A percentile compares a stretch with the other conserved stretches of the same genome.
Conservation (phyloP, 441 rosid genomes). For the Euphorbia schlechtendalii region DNA sequence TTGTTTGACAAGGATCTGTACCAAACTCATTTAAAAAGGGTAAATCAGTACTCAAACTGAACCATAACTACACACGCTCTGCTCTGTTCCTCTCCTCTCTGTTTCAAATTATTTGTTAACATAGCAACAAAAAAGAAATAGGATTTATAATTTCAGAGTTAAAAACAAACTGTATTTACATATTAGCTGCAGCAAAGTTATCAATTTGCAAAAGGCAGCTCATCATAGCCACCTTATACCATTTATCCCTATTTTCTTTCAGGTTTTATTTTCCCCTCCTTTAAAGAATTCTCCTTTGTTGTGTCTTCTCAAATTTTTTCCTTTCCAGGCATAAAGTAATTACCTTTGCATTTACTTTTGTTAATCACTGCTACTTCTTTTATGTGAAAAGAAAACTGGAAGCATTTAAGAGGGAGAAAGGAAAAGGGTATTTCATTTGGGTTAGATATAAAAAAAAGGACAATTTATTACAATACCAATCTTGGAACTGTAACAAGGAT, state of each 20-base stretch:
- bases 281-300: slow-evolving; percentile 26
- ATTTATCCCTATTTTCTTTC: slow-evolving; percentile 11
- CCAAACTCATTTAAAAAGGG: slow-evolving; percentile 19
- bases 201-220: slow-evolving; percentile 12
- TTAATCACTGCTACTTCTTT: slow-evolving; percentile 5
- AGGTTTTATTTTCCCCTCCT: slow-evolving; percentile 12
- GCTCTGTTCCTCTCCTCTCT: background rate
- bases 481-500: slow-evolving; percentile 13
- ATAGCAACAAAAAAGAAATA: background rate
- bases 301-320: slow-evolving; percentile 11
- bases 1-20: slow-evolving; percentile 7
- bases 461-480: slow-evolving; percentile 14
- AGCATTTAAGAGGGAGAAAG: slow-evolving; percentile 4
- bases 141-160: background rate
- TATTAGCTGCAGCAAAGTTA: background rate
- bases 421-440: background rate
- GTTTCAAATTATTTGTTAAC: too few species aligned
- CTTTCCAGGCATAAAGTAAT: slow-evolving; percentile 1
- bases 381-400: background rate
- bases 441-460: background rate
- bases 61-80: background rate
- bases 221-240: slow-evolving; percentile 8
- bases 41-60: background rate
- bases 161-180: too few species aligned
- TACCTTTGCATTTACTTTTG: background rate